A percentile compares a stretch with the other conserved stretches of the same genome.
Conservation (phyloP, 2,329 filamentous ascomycete species). For the Aspergillus unguis region DNA sequence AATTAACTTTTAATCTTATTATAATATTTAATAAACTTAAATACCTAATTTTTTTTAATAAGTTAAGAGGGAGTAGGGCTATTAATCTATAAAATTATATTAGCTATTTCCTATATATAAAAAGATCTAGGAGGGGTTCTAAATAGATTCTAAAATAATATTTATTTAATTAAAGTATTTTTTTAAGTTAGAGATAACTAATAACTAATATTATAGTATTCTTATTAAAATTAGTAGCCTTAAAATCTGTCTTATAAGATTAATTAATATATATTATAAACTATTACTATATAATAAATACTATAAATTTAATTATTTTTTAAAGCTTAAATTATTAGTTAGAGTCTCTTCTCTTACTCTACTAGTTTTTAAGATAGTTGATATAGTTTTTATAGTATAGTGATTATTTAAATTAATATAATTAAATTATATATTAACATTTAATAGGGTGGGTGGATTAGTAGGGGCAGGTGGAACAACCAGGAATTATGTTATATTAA, state of each 20-base stretch:
- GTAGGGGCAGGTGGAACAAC: neutral
- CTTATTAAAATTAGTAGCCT: neutral
- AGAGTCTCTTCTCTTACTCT: neutral
- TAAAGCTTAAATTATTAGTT: neutral
- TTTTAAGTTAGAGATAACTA: neutral
- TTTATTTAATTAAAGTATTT: neutral
- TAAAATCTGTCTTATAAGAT: too few species aligned
- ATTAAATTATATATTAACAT: too few species aligned
- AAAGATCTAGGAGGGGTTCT: neutral
- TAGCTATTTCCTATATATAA: neutral
- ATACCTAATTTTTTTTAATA: too few species aligned
- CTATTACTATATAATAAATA: too few species aligned
- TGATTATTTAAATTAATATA: too few species aligned
- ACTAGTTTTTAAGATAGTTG: neutral
- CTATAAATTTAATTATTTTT: neutral
- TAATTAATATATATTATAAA: too few species aligned
- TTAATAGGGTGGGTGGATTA: neutral
- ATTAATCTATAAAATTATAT: neutral
- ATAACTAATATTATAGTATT: neutral
- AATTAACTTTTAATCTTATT: neutral
- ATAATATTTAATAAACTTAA: too few species aligned
- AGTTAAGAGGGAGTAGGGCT: too few species aligned
- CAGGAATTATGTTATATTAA: neutral
- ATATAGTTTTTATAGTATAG: neutral
- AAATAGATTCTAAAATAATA: neutral